Percentiles rank a stretch among this genome's conserved stretches.
These are phyloP conservation scores for Sphaerulina populicola DNA, from an alignment of 2,329 filamentous ascomycete species.

Conservation along the genomic window DNA sequence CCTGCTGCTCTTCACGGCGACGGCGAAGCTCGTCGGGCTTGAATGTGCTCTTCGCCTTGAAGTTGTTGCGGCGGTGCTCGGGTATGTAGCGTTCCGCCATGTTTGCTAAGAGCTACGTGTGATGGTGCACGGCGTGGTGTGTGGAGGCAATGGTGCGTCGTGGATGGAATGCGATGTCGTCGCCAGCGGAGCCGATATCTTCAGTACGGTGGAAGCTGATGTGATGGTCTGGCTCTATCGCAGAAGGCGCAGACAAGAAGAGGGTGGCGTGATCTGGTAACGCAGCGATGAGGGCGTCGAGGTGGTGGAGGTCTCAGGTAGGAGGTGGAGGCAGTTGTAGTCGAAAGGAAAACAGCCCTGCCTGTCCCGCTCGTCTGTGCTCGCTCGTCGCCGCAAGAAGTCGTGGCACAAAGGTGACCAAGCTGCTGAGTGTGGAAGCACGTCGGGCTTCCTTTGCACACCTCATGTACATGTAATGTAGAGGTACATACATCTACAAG, in stretches of 20 bases:
- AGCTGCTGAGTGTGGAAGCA: not conserved
- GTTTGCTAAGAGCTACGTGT: slow-evolving; percentile 35
- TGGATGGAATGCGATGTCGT: slow-evolving; percentile 1
- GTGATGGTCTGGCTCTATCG: not conserved
- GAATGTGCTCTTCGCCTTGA: slow-evolving; percentile 99
- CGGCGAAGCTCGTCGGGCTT: slow-evolving; percentile 98
- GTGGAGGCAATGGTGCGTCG: not conserved
- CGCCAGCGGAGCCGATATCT: slow-evolving; percentile 2
- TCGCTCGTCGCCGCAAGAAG: not conserved
- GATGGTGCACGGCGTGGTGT: slow-evolving; percentile 16
- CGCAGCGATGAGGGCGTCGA: not conserved
- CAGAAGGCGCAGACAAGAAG: slow-evolving; percentile 3
- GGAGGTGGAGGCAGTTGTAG: no score
- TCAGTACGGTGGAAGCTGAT: slow-evolving; percentile 3
- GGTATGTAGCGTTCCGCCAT: slow-evolving; percentile 99
- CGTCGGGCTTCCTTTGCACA: no score
- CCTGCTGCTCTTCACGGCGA: slow-evolving; percentile 96
- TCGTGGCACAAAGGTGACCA: not conserved
- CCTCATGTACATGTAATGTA: not conserved
- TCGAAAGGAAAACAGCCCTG: not conserved
- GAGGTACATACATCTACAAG: not conserved
- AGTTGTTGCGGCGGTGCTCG: slow-evolving; percentile 97
- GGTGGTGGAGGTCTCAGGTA: no score
- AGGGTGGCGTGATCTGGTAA: not conserved
- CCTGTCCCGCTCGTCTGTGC: not conserved